phyloP scores from a whole-genome alignment of 2,329 filamentous ascomycete genomes.

The Aspergillus amoenus region DNA sequence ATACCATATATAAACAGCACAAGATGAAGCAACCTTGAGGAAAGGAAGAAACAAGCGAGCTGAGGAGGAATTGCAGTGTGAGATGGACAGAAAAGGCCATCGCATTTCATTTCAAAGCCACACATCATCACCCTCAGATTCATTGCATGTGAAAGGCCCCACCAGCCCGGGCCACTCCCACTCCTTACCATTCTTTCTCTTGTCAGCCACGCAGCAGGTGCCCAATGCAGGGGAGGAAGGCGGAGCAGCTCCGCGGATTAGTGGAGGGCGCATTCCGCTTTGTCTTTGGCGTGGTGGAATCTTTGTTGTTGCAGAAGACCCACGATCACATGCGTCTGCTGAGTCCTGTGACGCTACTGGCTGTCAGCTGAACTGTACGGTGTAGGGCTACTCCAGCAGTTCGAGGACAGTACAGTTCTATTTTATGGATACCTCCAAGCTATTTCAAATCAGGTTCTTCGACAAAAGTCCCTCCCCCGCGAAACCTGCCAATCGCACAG shows the following conservation, averaged over 20 bases:
- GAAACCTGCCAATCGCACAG: slow-evolving; percentile 81
- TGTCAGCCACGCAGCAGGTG: neutral
- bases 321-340: neutral
- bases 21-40: neutral
- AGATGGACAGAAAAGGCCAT: neutral
- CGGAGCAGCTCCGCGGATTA: neutral
- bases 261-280: neutral
- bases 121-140: slow-evolving; percentile 8
- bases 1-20: neutral
- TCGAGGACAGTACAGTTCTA: neutral
- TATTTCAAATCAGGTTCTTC: slow-evolving; percentile 36
- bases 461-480: slow-evolving; percentile 76
- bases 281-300: neutral
- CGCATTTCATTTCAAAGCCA: slow-evolving; percentile 8
- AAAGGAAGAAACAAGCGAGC: neutral
- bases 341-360: neutral
- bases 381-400: neutral
- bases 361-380: neutral
- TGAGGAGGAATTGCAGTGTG: neutral
- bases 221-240: neutral
- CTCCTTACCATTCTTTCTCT: neutral
- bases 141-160: slow-evolving; percentile 26
- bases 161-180: slow-evolving; percentile 1
- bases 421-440: neutral
- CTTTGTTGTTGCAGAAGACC: neutral